Percentiles rank a stretch among this genome's conserved stretches.
These are phyloP conservation scores for Scheffersomyces lignicola DNA, from an alignment of 1,139 yeast species.

Conservation along the genomic window DNA sequence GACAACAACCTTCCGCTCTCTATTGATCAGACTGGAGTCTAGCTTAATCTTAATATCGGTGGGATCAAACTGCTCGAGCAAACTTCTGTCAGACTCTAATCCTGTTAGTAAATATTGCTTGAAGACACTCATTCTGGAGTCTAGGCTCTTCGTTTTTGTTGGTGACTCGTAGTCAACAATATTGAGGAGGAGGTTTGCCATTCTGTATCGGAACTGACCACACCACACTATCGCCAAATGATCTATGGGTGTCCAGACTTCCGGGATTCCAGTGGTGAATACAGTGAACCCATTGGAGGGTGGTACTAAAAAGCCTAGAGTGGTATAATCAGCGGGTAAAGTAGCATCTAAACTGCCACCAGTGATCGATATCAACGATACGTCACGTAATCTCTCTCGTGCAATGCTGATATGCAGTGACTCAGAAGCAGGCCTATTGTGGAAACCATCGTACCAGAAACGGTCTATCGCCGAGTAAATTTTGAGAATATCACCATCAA, in stretches of 20 bases:
- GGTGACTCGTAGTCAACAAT: constrained; percentile 51
- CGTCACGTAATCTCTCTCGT: constrained; percentile 39
- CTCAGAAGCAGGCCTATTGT: constrained; percentile 13
- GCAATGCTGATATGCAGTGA: constrained; percentile 32
- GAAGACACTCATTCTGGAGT: constrained; percentile 58
- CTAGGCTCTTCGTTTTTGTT: constrained; percentile 48
- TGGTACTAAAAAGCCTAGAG: constrained; percentile 72
- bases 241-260: constrained; percentile 93
- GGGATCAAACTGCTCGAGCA: too few species aligned
- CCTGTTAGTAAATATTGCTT: constrained; percentile 57
- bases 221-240: constrained; percentile 99
- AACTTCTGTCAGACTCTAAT: constrained; percentile 34
- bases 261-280: constrained; percentile 82
- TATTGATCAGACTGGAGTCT: constrained; percentile 5
- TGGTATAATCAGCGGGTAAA: constrained; percentile 92
- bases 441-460: constrained; percentile 73
- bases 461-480: constrained; percentile 74
- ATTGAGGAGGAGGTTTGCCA: constrained; percentile 62
- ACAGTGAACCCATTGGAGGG: constrained; percentile 77
- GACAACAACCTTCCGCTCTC: constrained; percentile 4
- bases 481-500: constrained; percentile 82
- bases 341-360: constrained; percentile 86
- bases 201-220: constrained; percentile 69
- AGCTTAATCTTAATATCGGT: constrained; percentile 15
- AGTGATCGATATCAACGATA: constrained; percentile 73